Base-by-base conservation (phyloP, 331 rosid genomes). In the Quercus phellos region DNA sequence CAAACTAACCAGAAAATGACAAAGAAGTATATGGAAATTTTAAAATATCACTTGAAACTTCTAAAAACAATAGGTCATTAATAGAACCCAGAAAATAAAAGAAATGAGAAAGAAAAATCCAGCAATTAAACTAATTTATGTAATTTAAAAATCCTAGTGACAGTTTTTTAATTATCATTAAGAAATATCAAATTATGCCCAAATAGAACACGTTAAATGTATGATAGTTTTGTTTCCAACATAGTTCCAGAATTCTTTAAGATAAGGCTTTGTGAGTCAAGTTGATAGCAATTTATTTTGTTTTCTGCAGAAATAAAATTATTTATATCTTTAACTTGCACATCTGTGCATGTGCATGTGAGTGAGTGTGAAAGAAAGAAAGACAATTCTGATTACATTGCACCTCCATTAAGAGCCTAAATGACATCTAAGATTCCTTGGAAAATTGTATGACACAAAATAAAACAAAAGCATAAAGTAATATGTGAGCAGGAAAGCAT, bases 1-100 rank as follows among this genome's bases (percentile, higher is more conserved):
- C 77, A 67, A 27, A 68, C 24, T 43, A 35, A 53, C n/a, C 35
- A 26, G 70, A 85, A 30, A 79, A 60, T 61, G 70, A 79, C 70
- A 56, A 61, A 64, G 53, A 43, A 81, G 32, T 29, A 73, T 30
- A 29, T 18, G 38, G 6, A 24, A 38, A 34, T 1, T 30, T 30
- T 46, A 7, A 18, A 7, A 66, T 4, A 66, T 5, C n/a, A 16
- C 69, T 18, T 16, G 26, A 66, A 7, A 66, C 43, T n/a, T 58
- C 17, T 5, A 0, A 66, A 3, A 34, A 17, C 8, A 66, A 66
- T 7, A 29, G 13, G 10, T 63, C 51, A 66, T 17, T 34, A 13
- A 63, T 9, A 9, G 19, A 17, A 66, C 16, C 71, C 4, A 66
- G n/a, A 14, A 66, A 34, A 66, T 8, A 32, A 32, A 18, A 63